Evolutionary conservation across 2,329 filamentous ascomycete species (phyloP).

Genomic region (Colletotrichum costaricense): DNA sequence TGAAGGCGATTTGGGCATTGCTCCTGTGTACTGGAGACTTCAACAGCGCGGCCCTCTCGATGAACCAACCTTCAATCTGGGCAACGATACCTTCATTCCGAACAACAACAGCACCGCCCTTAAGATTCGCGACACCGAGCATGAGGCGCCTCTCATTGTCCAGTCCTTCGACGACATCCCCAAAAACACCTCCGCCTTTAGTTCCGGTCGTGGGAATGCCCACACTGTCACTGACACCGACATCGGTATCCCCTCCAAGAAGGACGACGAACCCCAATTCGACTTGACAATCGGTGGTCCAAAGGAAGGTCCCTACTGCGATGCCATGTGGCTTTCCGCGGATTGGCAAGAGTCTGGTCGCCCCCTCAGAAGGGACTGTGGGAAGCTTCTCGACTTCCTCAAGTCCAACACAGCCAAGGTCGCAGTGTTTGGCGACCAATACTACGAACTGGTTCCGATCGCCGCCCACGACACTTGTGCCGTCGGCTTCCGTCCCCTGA

Average conservation of each 20-base stretch:
- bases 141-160: conserved; percentile 10
- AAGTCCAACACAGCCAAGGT: conserved; percentile 17
- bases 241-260: neutral
- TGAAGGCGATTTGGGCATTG: neutral
- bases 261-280: conserved; percentile 10
- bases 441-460: conserved; percentile 19
- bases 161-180: conserved; percentile 9
- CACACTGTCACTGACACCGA: neutral
- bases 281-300: neutral
- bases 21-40: conserved; percentile 14
- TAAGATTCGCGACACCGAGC: neutral
- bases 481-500: conserved; percentile 11
- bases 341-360: conserved; percentile 8
- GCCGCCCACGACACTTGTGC: conserved; percentile 26
- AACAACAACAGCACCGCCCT: neutral
- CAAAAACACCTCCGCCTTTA: conserved; percentile 22
- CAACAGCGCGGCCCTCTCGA: neutral
- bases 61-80: neutral
- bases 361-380: conserved; percentile 12
- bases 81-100: neutral
- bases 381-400: conserved; percentile 5
- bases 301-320: conserved; percentile 11
- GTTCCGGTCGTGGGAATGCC: neutral
- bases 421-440: conserved; percentile 17
- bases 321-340: conserved; percentile 17